Base-by-base conservation (phyloP, 495 filamentous ascomycete genomes). In the Talaromyces liani region DNA sequence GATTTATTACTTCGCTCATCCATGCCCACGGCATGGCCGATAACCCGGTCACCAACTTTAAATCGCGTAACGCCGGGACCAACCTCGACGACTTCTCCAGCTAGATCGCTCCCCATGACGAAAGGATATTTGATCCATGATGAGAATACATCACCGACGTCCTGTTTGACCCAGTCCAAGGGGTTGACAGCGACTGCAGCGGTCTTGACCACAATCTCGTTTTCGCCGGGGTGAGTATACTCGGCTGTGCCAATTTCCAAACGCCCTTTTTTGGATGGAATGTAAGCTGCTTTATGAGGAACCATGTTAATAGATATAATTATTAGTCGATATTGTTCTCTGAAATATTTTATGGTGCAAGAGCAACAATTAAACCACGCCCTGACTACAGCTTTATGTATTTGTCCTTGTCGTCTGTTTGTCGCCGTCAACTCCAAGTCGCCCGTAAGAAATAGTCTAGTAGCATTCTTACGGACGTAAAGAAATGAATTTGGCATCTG, bases 101-200 rank as follows among this genome's bases (percentile, higher is more conserved):
- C 75, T n/a, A 83, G 67, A 65, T 88, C 87, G 60, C 65, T 67
- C 39, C 86, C 84, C 2, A 86, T 69, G 54, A 85, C 72, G 25
- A 69, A 64, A 0, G 84, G 84, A 54, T 80, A 85, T 4, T 72
- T 1, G 60, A 58, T 5, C 53, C 39, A 4, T 68, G 36, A 14
- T 66, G 61, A 29, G 69, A 72, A 3, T 31, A 64, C n/a, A 60
- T 16, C 36, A 16, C 36, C 36, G 36, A 41, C 36, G 14, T 41
- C 58, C 67, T 84, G 80, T 22, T 77, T 68, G 41, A 70, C 70
- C 66, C 73, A 78, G 64, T 86, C 85, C 60, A 82, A 67, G 16
- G 81, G 71, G 63, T 82, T 83, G 49, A 83, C 68, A 4, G 74
- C 79, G 0, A 81, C 65, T 6, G 79, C 75, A n/a, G 20, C 22